Evolutionary conservation across 2,329 filamentous ascomycete genomes (phyloP).

Genomic region (Ophiostoma pallidulum): DNA sequence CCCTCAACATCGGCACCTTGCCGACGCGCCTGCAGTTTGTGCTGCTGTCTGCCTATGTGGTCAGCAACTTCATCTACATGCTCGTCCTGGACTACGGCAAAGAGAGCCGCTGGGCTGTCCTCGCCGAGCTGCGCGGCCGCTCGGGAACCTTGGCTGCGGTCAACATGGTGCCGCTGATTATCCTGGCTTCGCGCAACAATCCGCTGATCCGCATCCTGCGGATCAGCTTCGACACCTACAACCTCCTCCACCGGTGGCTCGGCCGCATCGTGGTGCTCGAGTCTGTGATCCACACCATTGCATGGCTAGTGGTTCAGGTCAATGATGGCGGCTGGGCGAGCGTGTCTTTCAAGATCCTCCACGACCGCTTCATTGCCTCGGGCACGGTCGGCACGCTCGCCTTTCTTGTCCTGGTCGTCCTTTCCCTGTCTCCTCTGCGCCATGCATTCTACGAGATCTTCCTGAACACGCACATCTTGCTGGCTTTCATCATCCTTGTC

Average conservation of each 20-base stretch:
- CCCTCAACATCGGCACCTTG: conserved; percentile 46
- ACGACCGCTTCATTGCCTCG: conserved; percentile 54
- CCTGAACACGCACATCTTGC: conserved; percentile 71
- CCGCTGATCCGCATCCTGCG: conserved; percentile 71
- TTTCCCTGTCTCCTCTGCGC: conserved; percentile 68
- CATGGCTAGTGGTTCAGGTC: conserved; percentile 65
- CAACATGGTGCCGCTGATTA: conserved; percentile 85
- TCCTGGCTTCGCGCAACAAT: conserved; percentile 89
- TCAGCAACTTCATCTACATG: conserved; percentile 55
- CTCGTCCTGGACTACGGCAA: conserved; percentile 51
- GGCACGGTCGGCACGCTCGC: conserved; percentile 44
- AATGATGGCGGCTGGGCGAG: conserved; percentile 54
- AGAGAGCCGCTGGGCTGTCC: conserved; percentile 51
- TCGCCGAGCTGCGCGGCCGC: conserved; percentile 77
- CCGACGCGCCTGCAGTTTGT: conserved; percentile 55
- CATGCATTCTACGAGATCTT: conserved; percentile 98
- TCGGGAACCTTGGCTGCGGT: conserved; percentile 75
- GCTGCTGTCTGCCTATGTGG: conserved; percentile 46
- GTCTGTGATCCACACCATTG: conserved; percentile 57
- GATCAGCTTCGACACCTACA: conserved; percentile 95
- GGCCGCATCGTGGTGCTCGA: conserved; percentile 65
- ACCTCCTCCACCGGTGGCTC: conserved; percentile 77
- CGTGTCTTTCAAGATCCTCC: conserved; percentile 42
- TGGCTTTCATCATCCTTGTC: conserved; percentile 58
- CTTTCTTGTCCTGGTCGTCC: conserved; percentile 57